phyloP scores from a whole-genome alignment of 441 rosid species.

The Croton setiger region DNA sequence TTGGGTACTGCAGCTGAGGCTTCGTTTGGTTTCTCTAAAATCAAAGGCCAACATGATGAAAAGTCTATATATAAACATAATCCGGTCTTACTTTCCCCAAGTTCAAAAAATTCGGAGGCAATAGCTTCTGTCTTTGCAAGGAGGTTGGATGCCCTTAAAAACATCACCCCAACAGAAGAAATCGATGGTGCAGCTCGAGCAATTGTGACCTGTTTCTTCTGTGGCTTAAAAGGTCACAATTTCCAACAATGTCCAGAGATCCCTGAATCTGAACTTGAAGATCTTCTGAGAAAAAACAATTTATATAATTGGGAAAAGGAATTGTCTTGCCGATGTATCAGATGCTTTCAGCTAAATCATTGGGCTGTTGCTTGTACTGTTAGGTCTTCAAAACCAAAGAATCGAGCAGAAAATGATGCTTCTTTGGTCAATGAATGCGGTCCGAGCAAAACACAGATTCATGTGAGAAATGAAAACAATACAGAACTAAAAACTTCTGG shows the following conservation, averaged over 20 bases:
- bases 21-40: conserved; percentile 29
- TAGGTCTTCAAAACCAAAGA: conserved; percentile 24
- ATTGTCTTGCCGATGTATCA: conserved; percentile 50
- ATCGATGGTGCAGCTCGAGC: conserved; percentile 32
- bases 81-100: conserved; percentile 33
- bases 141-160: conserved; percentile 73
- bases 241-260: conserved; percentile 60
- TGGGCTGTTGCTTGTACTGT: conserved; percentile 78
- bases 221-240: conserved; percentile 65
- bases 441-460: conserved; percentile 21
- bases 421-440: conserved; percentile 16
- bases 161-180: conserved; percentile 36
- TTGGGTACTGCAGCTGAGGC: conserved; percentile 27
- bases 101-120: conserved; percentile 49
- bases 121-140: conserved; percentile 64
- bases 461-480: conserved; percentile 19
- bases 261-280: conserved; percentile 55
- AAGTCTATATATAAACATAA: conserved; percentile 25
- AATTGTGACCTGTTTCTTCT: conserved; percentile 52
- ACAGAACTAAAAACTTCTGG: conserved; percentile 4
- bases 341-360: conserved; percentile 68
- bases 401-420: conserved; percentile 16
- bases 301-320: conserved; percentile 35
- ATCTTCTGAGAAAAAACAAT: conserved; percentile 40
- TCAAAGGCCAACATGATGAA: conserved; percentile 30